Conservation (phyloP, 192 early-diverging fungal genomes). For the Backusella luteola region DNA sequence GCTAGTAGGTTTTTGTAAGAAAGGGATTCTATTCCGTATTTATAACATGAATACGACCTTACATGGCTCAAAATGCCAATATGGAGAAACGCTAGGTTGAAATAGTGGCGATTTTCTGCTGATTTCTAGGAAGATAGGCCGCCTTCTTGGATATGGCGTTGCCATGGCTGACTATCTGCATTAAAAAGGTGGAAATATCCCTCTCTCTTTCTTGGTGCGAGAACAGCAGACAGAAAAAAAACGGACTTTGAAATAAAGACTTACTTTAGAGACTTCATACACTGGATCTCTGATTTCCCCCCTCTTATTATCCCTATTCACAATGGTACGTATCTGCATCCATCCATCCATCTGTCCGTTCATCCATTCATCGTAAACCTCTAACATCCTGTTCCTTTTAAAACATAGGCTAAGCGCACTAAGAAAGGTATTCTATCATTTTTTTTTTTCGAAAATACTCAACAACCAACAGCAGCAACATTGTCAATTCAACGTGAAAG, state of each 20-base stretch:
- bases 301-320: conserved; percentile 18
- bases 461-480: background rate
- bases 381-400: background rate
- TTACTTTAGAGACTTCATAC: background rate
- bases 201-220: too few species aligned
- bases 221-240: too few species aligned
- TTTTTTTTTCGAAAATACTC: background rate
- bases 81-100: too few species aligned
- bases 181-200: too few species aligned
- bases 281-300: background rate
- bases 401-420: conserved; percentile 82
- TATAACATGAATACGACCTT: too few species aligned
- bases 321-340: conserved; percentile 15
- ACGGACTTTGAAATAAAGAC: background rate
- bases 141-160: too few species aligned
- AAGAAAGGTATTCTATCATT: conserved; percentile 61
- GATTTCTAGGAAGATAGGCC: too few species aligned
- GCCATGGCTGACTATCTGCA: too few species aligned
- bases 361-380: background rate
- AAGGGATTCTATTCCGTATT: too few species aligned
- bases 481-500: background rate
- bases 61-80: too few species aligned
- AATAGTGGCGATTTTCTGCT: too few species aligned
- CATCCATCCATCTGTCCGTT: conserved; percentile 24
- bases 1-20: too few species aligned